These are phyloP conservation scores for Sambucus nigra DNA, from an alignment of 129 eudicot genomes.

Conservation along the genomic window DNA sequence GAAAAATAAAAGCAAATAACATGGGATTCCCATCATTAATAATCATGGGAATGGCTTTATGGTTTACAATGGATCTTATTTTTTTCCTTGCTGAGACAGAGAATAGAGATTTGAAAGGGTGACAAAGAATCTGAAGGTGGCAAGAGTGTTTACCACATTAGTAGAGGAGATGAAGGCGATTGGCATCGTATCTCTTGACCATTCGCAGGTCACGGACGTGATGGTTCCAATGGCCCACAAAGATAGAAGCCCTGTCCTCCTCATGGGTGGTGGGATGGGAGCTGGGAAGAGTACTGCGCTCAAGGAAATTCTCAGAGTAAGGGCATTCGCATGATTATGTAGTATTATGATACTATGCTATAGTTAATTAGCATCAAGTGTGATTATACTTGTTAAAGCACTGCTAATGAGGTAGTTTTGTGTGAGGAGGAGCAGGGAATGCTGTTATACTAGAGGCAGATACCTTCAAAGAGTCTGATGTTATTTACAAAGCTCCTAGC, in stretches of 20 bases:
- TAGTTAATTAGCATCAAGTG: neutral
- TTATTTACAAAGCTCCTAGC: slow-evolving; percentile 82
- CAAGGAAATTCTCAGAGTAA: slow-evolving; percentile 91
- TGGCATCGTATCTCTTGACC: slow-evolving; percentile 59
- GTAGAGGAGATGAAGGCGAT: slow-evolving; percentile 98
- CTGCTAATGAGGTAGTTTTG: slow-evolving; percentile 9
- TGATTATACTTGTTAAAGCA: neutral
- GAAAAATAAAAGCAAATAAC: too few species aligned
- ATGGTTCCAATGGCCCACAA: slow-evolving; percentile 96
- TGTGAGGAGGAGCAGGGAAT: slow-evolving; percentile 67
- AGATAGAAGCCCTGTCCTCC: slow-evolving; percentile 94
- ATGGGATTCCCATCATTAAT: too few species aligned
- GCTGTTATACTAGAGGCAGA: slow-evolving; percentile 96
- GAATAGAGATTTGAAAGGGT: slow-evolving; percentile 91
- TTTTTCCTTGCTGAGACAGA: slow-evolving; percentile 25
- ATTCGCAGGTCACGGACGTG: slow-evolving; percentile 85
- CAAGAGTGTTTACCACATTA: slow-evolving; percentile 79
- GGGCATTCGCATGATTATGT: slow-evolving; percentile 7
- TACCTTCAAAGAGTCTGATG: slow-evolving; percentile 93
- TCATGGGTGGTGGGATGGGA: slow-evolving; percentile 99
- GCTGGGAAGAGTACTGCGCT: slow-evolving; percentile 98
- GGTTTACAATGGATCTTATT: too few species aligned
- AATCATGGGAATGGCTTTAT: too few species aligned
- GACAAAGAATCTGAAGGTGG: slow-evolving; percentile 90
- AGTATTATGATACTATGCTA: neutral